Evolutionary conservation across 257 asterid genomes (phyloP).

Genomic region (Osmanthus fragrans): DNA sequence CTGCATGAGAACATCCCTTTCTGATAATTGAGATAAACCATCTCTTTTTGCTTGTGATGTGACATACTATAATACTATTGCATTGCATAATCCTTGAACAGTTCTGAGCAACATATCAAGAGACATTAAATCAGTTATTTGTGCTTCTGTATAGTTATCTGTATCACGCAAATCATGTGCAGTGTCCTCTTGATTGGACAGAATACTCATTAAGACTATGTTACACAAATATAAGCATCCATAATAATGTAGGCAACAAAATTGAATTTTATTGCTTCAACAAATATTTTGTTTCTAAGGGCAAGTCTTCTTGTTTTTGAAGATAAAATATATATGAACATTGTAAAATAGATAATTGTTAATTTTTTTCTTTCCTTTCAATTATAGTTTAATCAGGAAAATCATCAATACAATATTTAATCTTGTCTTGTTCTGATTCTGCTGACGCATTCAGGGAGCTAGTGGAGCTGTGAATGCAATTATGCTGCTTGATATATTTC

Average conservation of each 20-base stretch:
- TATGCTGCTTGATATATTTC: slow-evolving; percentile 85
- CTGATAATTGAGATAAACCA: not conserved
- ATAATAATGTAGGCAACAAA: not conserved
- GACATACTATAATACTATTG: not conserved
- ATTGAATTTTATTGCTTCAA: not conserved
- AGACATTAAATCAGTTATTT: not conserved
- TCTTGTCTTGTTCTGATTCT: slow-evolving; percentile 17
- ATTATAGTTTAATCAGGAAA: not conserved
- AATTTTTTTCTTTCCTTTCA: slow-evolving; percentile 1
- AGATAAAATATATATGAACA: not conserved
- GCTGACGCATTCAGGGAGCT: slow-evolving; percentile 66
- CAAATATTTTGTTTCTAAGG: not conserved
- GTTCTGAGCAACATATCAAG: not conserved
- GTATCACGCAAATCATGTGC: no score
- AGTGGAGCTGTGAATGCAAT: slow-evolving; percentile 97
- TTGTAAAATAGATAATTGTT: not conserved
- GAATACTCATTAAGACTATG: not conserved
- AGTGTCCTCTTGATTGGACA: not conserved
- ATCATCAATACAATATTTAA: slow-evolving; percentile 8
- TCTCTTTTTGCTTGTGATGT: not conserved
- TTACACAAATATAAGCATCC: not conserved
- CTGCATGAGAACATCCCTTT: not conserved
- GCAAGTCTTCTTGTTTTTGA: not conserved
- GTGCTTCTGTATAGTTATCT: not conserved
- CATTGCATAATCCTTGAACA: not conserved